phyloP scores from a whole-genome alignment of 2,329 filamentous ascomycete genomes.

The Penicillium sp. region DNA sequence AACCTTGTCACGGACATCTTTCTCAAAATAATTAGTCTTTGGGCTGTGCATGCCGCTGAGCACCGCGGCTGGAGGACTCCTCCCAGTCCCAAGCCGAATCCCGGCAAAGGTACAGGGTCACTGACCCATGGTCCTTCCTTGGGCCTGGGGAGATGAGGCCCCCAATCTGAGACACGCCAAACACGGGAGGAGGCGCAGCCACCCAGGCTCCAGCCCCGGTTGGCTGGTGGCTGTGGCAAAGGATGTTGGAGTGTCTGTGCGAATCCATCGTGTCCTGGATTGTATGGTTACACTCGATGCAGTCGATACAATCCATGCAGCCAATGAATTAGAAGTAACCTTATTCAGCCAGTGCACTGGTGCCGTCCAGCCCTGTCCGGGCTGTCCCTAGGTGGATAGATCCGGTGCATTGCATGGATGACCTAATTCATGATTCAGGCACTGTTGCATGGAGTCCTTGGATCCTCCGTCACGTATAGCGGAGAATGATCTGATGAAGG shows the following conservation, averaged over 20 bases:
- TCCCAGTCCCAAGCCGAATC: neutral
- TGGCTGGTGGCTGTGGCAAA: neutral
- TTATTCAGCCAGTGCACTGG: neutral
- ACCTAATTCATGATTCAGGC: neutral
- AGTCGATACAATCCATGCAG: neutral
- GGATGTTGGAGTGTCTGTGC: neutral
- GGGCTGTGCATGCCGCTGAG: neutral
- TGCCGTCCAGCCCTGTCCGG: neutral
- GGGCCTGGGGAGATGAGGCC: neutral
- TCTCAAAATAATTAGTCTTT: neutral
- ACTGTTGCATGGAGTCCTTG: neutral
- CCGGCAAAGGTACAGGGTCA: neutral
- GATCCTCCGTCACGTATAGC: neutral
- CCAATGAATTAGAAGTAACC: neutral
- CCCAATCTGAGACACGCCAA: slow-evolving; percentile 4
- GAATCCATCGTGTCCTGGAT: neutral
- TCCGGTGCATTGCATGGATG: no score
- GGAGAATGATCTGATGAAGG: neutral
- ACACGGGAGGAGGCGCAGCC: slow-evolving; percentile 2
- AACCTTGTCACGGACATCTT: no score
- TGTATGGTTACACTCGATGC: neutral
- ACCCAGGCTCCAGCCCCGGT: neutral
- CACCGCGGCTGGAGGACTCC: neutral
- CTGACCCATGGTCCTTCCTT: neutral
- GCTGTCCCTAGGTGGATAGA: no score